Evolutionary conservation across 169 alveolate species (phyloP), one percentile per base, ranked within the genome.

Genomic region (Eimeria nieschulzi): DNA sequence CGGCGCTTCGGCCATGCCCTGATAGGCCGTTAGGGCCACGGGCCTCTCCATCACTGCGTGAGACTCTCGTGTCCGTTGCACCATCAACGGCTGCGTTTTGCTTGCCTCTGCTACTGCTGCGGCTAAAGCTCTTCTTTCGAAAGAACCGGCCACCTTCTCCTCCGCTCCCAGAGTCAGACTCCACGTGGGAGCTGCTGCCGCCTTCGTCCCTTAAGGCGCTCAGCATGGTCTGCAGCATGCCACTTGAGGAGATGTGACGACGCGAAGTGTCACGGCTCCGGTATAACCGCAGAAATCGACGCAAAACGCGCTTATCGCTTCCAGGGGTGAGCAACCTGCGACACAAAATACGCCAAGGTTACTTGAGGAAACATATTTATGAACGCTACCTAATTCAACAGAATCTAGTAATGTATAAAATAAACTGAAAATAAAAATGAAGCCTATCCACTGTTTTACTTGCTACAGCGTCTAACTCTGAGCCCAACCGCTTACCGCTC

Each of bases 251-350:
- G 23, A 76, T 68, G 59, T 82, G 76, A 12, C 90, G 90, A 33
- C 90, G 75, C 46, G 90, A 82, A 39, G 90, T 82, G 78, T 82
- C 90, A 17, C 90, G 90, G 76, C 83, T 79, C 75, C 86, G 85
- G 90, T 90, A 79, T 63, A 90, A 55, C 5, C 93, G 93, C 68
- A 90, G 73, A 53, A 90, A 90, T 33, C 86, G 85, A 19, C 90
- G 88, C 93, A 90, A 79, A n/a, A 90, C 93, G 68, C 93, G 93
- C 64, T 90, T 90, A 83, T 90, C 93, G 21, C 90, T 83, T 39
- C 93, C 93, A 21, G 83, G 93, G 19, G 93, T 90, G 90, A 90
- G 61, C 90, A 90, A n/a, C 73, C 93, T 90, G 90, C 70, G 26
- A 33, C 23, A n/a, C 72, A 25, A 54, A 19, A 10, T 7, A 19